Evolutionary conservation across 2,329 filamentous ascomycete species (phyloP).

Genomic region (Alternaria angustiovoidea): DNA sequence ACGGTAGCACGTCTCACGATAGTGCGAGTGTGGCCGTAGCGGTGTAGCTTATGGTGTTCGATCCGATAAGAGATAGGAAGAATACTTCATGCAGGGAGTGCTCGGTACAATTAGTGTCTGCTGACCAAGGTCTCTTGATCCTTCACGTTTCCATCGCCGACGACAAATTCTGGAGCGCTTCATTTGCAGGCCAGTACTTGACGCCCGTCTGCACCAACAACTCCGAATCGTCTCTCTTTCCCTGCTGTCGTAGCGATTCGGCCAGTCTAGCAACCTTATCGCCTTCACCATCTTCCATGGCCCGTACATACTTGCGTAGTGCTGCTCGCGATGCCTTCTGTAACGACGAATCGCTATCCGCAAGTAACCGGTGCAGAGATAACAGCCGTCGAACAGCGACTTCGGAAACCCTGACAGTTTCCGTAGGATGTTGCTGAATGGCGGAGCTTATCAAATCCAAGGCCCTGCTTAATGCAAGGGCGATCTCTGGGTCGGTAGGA

Average conservation of each 20-base stretch:
- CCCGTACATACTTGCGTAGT: slow-evolving; percentile 48
- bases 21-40: slow-evolving; percentile 25
- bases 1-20: slow-evolving; percentile 23
- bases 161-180: slow-evolving; percentile 36
- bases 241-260: slow-evolving; percentile 34
- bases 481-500: slow-evolving; percentile 73
- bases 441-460: slow-evolving; percentile 68
- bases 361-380: slow-evolving; percentile 51
- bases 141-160: slow-evolving; percentile 33
- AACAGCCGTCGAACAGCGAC: slow-evolving; percentile 60
- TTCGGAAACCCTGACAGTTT: slow-evolving; percentile 52
- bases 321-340: slow-evolving; percentile 59
- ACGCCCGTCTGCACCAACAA: slow-evolving; percentile 34
- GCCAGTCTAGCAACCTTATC: slow-evolving; percentile 36
- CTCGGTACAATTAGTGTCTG: slow-evolving; percentile 25
- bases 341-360: slow-evolving; percentile 62
- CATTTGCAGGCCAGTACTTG: slow-evolving; percentile 43
- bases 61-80: slow-evolving; percentile 24
- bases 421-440: slow-evolving; percentile 48
- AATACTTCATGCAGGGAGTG: slow-evolving; percentile 27
- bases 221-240: slow-evolving; percentile 38
- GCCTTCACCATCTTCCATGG: slow-evolving; percentile 36
- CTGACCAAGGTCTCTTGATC: slow-evolving; percentile 8
- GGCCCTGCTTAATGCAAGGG: slow-evolving; percentile 71
- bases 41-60: slow-evolving; percentile 28